Base-by-base conservation (phyloP, 176 grass and related monocot genomes). In the Tuctoria greenei region DNA sequence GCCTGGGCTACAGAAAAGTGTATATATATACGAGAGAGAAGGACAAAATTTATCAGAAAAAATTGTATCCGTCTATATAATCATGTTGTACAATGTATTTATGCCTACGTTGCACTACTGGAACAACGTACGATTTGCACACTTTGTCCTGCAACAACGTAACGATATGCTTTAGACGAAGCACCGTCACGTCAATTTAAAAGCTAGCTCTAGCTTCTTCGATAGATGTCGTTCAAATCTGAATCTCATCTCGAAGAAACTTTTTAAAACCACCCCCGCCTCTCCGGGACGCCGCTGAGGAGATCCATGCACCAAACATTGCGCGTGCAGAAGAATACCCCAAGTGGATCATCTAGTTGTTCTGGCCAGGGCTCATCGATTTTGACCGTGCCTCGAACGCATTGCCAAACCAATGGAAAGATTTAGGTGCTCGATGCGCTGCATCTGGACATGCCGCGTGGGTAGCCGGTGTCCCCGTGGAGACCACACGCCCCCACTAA, bases 401-500 rank as follows among this genome's bases (percentile, higher is more conserved):
- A 55, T 7, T 72, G 31, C 10, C 49, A 66, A 61, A 8, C 28
- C 38, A 77, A 25, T 11, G 6, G 20, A 74, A 62, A 46, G n/a
- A 14, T 2, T 21, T 4, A 66, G 25, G 24, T 1, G 8, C 12
- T 57, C 71, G 23, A 42, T 23, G 52, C 58, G 37, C 37, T 42
- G 52, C 3, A 69, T 17, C 26, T 35, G 36, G 2, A 5, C 41
- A 9, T 63, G 59, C 44, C 59, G 54, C 58, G 24, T 9, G 61
- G n/a, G n/a, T n/a, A n/a, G 10, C 5, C 1, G 40, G 11, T 16
- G 38, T 35, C 10, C 12, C 10, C 12, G 60, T 82, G 79, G 79
- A 72, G 45, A 54, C 79, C 79, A 73, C 69, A 31, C 79, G 69
- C 68, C 79, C 24, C 55, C 17, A 23, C 62, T 65, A 73, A 81